A percentile compares a stretch with the other conserved stretches of the same genome.
These are phyloP conservation scores for Kwoniella heveanensis DNA, from an alignment of 768 basidiomycete genomes.

Conservation along the genomic window DNA sequence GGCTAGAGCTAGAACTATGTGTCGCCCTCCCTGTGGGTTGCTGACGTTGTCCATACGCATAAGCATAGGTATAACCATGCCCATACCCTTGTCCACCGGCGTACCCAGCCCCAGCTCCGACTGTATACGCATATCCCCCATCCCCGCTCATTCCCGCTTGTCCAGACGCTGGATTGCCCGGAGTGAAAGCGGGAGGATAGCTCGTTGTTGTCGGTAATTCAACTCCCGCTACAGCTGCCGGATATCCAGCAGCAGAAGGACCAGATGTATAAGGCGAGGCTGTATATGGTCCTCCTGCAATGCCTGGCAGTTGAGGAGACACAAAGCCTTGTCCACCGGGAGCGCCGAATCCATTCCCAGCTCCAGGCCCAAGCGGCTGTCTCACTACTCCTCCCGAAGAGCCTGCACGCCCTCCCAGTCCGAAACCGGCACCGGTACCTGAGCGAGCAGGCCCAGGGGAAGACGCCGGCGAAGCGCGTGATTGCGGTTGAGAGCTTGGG, in stretches of 20 bases:
- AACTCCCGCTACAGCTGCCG: background rate
- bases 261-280: background rate
- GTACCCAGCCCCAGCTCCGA: constrained; percentile 2
- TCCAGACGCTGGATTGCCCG: background rate
- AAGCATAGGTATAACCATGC: background rate
- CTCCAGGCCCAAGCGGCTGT: constrained; percentile 22
- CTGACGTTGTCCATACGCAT: too few species aligned
- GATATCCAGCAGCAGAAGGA: too few species aligned
- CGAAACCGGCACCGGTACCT: too few species aligned
- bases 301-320: background rate
- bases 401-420: background rate
- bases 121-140: background rate
- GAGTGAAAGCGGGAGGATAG: background rate
- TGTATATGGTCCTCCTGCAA: background rate
- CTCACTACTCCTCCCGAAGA: constrained; percentile 15
- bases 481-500: background rate
- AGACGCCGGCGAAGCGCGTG: constrained; percentile 5
- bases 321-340: background rate
- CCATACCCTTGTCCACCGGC: constrained; percentile 1
- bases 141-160: background rate
- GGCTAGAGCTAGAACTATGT: too few species aligned
- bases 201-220: background rate
- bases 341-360: constrained; percentile 4
- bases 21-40: too few species aligned
- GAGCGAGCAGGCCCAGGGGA: background rate